phyloP scores from a whole-genome alignment of 805 yeast genomes.

The Starmerella asiatica region DNA sequence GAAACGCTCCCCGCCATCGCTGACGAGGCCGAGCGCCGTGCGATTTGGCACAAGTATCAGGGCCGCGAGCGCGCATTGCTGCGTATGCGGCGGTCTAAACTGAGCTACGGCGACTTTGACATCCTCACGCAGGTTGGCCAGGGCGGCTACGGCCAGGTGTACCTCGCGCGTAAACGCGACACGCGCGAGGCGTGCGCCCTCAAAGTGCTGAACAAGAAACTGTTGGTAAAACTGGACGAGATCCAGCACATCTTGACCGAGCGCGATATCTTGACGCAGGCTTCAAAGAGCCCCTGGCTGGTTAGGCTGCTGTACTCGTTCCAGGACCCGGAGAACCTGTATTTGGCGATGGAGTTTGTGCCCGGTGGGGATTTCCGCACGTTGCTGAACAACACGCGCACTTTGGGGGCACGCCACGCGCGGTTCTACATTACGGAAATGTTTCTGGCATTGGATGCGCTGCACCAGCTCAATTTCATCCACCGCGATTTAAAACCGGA shows the following conservation, averaged over 20 bases:
- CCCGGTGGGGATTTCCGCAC: slow-evolving; percentile 99
- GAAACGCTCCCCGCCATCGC: slow-evolving; percentile 29
- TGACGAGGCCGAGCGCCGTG: slow-evolving; percentile 32
- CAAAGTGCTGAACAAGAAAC: slow-evolving; percentile 76
- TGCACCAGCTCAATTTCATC: slow-evolving; percentile 89
- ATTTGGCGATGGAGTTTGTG: slow-evolving; percentile 97
- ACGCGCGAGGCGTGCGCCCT: slow-evolving; percentile 92
- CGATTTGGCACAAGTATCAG: slow-evolving; percentile 64
- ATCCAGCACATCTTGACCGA: slow-evolving; percentile 92
- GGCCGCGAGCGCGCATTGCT: slow-evolving; percentile 74
- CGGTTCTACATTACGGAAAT: slow-evolving; percentile 89
- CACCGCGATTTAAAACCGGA: slow-evolving; percentile 96
- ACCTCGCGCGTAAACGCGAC: slow-evolving; percentile 83
- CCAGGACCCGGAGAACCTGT: slow-evolving; percentile 81
- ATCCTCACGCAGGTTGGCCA: slow-evolving; percentile 98
- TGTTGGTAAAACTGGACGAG: slow-evolving; percentile 79
- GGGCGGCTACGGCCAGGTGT: slow-evolving; percentile 99
- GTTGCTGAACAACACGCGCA: slow-evolving; percentile 80
- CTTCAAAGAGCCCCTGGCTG: slow-evolving; percentile 89
- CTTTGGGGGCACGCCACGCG: slow-evolving; percentile 85
- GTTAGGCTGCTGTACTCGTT: slow-evolving; percentile 88
- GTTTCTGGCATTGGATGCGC: slow-evolving; percentile 87
- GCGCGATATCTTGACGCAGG: slow-evolving; percentile 82
- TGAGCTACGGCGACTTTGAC: slow-evolving; percentile 89
- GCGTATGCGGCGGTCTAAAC: slow-evolving; percentile 80